Conservation (phyloP, 306 rosid genomes). For the Corylus avellana region DNA sequence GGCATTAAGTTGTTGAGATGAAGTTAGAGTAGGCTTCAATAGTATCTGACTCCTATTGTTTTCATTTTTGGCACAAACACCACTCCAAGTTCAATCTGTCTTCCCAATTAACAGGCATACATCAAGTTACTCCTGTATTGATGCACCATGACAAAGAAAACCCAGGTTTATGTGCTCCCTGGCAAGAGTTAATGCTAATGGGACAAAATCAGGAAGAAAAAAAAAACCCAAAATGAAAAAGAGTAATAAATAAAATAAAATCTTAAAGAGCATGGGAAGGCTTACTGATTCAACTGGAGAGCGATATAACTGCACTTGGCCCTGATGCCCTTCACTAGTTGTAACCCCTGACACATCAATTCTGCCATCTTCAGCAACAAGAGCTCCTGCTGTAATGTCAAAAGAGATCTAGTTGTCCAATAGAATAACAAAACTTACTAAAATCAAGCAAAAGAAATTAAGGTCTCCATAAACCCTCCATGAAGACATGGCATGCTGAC, state of each 20-base stretch:
- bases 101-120: not conserved
- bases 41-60: not conserved
- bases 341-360: slow-evolving; percentile 46
- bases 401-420: slow-evolving; percentile 19
- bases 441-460: slow-evolving; percentile 8
- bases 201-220: not conserved
- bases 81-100: not conserved
- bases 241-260: not conserved
- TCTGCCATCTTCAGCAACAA: slow-evolving; percentile 35
- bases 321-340: slow-evolving; percentile 35
- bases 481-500: slow-evolving; percentile 29
- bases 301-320: slow-evolving; percentile 32
- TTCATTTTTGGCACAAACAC: not conserved
- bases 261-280: slow-evolving; percentile 1
- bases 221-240: not conserved
- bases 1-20: not conserved
- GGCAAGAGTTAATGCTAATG: not conserved
- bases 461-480: slow-evolving; percentile 27
- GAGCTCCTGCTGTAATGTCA: slow-evolving; percentile 38
- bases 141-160: not conserved
- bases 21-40: not conserved
- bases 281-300: slow-evolving; percentile 51
- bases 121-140: not conserved
- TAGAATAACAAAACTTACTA: not conserved
- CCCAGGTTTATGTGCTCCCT: not conserved